A percentile compares a stretch with the other conserved stretches of the same genome.
Evolutionary conservation across 345 rosid species (phyloP).

Genomic region (Moricandia arvensis): DNA sequence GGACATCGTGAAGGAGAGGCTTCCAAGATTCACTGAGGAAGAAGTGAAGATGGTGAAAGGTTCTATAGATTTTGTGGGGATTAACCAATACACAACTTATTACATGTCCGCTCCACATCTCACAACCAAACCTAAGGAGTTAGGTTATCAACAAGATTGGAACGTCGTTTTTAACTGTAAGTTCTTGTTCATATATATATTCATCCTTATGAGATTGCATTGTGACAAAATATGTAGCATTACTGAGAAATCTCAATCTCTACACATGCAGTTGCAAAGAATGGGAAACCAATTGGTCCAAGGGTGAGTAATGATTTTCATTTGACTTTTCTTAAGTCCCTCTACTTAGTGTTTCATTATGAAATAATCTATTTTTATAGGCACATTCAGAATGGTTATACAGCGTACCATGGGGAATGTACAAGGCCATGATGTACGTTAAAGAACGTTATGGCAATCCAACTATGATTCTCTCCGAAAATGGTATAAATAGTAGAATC

Average conservation of each 20-base stretch:
- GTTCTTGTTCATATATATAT: constrained; percentile 24
- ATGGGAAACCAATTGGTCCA: constrained; percentile 77
- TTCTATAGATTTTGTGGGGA: constrained; percentile 82
- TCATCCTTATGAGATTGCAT: neutral
- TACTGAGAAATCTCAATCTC: constrained; percentile 3
- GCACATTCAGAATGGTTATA: constrained; percentile 87
- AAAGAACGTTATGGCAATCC: constrained; percentile 94
- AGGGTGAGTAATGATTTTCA: constrained; percentile 42
- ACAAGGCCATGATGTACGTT: constrained; percentile 80
- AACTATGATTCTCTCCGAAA: constrained; percentile 73
- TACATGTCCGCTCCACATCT: constrained; percentile 57
- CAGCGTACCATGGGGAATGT: constrained; percentile 95
- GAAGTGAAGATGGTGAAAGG: constrained; percentile 89
- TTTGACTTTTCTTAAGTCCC: neutral
- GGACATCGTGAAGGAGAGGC: constrained; percentile 66
- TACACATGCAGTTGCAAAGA: constrained; percentile 52
- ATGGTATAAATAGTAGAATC: constrained; percentile 47
- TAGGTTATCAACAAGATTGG: constrained; percentile 95
- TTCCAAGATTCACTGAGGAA: constrained; percentile 73
- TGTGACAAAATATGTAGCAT: neutral
- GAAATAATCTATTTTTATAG: constrained; percentile 41
- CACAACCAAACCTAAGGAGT: constrained; percentile 44
- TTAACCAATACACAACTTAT: constrained; percentile 87
- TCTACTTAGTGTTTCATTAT: neutral
- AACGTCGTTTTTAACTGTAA: constrained; percentile 74